These are phyloP conservation scores for Eucalyptus polybractea DNA, from an alignment of 345 rosid genomes.

Conservation along the genomic window DNA sequence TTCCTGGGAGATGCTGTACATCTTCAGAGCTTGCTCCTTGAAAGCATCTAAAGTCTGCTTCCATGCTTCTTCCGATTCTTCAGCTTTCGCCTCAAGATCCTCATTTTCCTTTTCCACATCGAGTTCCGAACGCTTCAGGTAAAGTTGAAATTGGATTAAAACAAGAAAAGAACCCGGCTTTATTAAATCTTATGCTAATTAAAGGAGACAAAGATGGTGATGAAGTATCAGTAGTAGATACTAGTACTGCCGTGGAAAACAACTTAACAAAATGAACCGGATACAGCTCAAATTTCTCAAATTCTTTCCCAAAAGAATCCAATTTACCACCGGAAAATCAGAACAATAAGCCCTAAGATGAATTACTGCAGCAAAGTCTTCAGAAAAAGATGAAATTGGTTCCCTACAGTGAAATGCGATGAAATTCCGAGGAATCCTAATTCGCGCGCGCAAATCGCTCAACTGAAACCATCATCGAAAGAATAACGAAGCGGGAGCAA, in stretches of 20 bases:
- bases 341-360: not conserved
- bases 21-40: slow-evolving; percentile 67
- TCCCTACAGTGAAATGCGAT: not conserved
- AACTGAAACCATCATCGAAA: not conserved
- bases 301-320: not conserved
- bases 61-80: slow-evolving; percentile 79
- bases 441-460: not conserved
- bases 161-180: not conserved
- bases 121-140: slow-evolving; percentile 36
- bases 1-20: slow-evolving; percentile 66
- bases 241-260: not conserved
- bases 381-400: not conserved
- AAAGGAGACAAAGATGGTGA: not conserved
- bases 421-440: not conserved
- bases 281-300: not conserved
- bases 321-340: not conserved
- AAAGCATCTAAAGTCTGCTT: slow-evolving; percentile 54
- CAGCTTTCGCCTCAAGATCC: slow-evolving; percentile 5
- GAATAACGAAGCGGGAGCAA: not conserved
- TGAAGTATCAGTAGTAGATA: not conserved
- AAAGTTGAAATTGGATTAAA: not conserved
- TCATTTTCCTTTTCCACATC: slow-evolving; percentile 51
- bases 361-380: not conserved
- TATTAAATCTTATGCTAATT: not conserved
- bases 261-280: not conserved